Evolutionary conservation across 805 yeast genomes (phyloP).

Genomic region (Candida sakaeoensis): DNA sequence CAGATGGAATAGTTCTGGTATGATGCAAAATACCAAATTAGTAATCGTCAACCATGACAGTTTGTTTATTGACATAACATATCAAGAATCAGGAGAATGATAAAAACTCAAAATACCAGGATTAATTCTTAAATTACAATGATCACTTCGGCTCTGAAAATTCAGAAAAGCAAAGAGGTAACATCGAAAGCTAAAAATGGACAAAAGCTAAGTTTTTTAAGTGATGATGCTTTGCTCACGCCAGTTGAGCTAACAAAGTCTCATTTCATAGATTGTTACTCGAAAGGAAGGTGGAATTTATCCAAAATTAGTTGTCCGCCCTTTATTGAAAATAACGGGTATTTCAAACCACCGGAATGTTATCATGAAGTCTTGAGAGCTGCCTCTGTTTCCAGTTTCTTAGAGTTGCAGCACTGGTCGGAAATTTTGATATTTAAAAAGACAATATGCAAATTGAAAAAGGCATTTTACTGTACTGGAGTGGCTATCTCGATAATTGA

Average conservation of each 20-base stretch:
- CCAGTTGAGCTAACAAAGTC: constrained; percentile 38
- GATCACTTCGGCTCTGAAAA: not conserved
- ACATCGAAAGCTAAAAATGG: not conserved
- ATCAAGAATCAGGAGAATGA: too few species aligned
- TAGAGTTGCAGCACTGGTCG: constrained; percentile 48
- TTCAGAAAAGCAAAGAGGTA: constrained; percentile 4
- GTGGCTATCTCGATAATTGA: constrained; percentile 59
- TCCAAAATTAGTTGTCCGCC: constrained; percentile 55
- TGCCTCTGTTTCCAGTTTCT: constrained; percentile 39
- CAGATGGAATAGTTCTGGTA: too few species aligned
- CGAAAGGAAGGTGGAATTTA: constrained; percentile 52
- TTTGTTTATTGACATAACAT: too few species aligned
- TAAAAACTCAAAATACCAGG: constrained; percentile 3
- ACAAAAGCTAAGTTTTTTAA: not conserved
- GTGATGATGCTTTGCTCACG: constrained; percentile 9
- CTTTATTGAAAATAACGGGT: constrained; percentile 41
- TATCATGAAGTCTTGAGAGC: constrained; percentile 46
- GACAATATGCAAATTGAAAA: constrained; percentile 35
- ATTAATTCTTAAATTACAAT: constrained; percentile 12
- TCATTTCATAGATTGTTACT: constrained; percentile 55
- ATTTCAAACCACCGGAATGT: constrained; percentile 59
- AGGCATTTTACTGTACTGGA: constrained; percentile 45
- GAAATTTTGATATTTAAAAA: constrained; percentile 32
- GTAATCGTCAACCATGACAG: too few species aligned
- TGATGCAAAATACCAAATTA: too few species aligned